Evolutionary conservation across 352 stramenopile genomes (phyloP).

Genomic region (Saprolegnia parasitica): DNA sequence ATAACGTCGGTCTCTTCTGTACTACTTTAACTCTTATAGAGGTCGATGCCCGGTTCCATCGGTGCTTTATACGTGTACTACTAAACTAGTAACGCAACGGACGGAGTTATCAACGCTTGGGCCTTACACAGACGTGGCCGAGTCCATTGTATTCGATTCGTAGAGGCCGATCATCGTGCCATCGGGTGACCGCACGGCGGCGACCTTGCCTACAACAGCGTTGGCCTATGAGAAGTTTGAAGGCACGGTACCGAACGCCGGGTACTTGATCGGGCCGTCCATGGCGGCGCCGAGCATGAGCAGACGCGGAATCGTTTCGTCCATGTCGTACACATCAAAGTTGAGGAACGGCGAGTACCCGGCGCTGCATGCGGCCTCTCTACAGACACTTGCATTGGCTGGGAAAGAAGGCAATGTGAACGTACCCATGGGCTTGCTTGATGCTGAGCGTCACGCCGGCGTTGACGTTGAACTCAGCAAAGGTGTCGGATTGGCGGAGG

Average conservation of each 20-base stretch:
- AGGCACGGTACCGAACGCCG: slow-evolving; percentile 81
- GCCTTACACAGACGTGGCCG: slow-evolving; percentile 67
- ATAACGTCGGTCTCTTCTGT: not conserved
- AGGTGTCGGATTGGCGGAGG: slow-evolving; percentile 71
- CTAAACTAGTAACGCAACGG: too few relatives aligned
- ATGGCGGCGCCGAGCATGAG: slow-evolving; percentile 85
- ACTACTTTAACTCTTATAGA: too few relatives aligned
- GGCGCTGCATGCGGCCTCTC: slow-evolving; percentile 75
- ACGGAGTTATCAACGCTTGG: not conserved
- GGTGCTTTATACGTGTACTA: too few relatives aligned
- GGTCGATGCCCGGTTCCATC: too few relatives aligned
- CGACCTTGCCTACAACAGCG: slow-evolving; percentile 47
- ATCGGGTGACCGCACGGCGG: slow-evolving; percentile 80
- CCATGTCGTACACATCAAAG: slow-evolving; percentile 87
- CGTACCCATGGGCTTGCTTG: slow-evolving; percentile 73
- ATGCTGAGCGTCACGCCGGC: slow-evolving; percentile 65
- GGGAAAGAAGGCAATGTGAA: not conserved
- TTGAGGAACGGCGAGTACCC: slow-evolving; percentile 90
- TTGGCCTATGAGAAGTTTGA: not conserved
- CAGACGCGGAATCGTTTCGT: slow-evolving; percentile 77
- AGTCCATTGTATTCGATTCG: slow-evolving; percentile 84
- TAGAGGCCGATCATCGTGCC: slow-evolving; percentile 91
- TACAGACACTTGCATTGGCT: slow-evolving; percentile 18
- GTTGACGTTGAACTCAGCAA: slow-evolving; percentile 71
- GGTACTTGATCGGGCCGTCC: slow-evolving; percentile 91